Percentiles rank a stretch among this genome's conserved stretches.
phyloP scores from a whole-genome alignment of 106 monocot species.

The Xerophyta viscosa region DNA sequence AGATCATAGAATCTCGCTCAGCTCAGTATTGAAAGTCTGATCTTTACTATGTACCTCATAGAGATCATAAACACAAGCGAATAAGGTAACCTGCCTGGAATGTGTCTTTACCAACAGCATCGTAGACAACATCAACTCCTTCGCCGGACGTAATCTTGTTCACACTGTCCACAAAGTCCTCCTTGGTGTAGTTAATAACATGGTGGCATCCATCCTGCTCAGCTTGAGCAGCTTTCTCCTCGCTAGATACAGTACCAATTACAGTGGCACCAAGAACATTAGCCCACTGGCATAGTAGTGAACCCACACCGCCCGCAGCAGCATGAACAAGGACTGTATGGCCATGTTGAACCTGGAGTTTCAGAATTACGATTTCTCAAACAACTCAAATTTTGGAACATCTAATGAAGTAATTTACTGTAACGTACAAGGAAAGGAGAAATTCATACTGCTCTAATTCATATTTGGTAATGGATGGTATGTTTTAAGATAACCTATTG shows the following conservation, averaged over 20 bases:
- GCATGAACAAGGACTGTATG: constrained; percentile 90
- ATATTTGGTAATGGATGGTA: no score
- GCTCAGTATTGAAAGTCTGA: no score
- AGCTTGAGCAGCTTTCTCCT: constrained; percentile 86
- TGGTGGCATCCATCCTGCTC: constrained; percentile 84
- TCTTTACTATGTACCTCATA: no score
- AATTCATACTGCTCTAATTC: no score
- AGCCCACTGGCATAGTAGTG: constrained; percentile 93
- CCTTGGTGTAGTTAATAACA: constrained; percentile 72
- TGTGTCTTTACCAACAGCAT: constrained; percentile 95
- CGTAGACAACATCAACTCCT: constrained; percentile 92
- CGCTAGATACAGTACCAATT: constrained; percentile 84
- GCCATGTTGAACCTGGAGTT: constrained; percentile 73
- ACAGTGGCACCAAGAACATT: constrained; percentile 90
- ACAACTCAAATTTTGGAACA: constrained; percentile 11
- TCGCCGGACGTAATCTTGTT: constrained; percentile 67
- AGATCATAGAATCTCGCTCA: no score
- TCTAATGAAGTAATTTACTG: no score
- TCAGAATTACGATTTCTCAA: no score
- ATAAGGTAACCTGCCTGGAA: constrained; percentile 63
- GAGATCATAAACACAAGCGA: not conserved
- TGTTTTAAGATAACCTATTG: no score
- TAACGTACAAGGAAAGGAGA: no score
- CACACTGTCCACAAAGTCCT: constrained; percentile 68
- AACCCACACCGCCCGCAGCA: constrained; percentile 94